Evolutionary conservation across 2,329 filamentous ascomycete species (phyloP), one percentile per base, ranked within the genome.

Genomic region (Colletotrichum tanaceti): DNA sequence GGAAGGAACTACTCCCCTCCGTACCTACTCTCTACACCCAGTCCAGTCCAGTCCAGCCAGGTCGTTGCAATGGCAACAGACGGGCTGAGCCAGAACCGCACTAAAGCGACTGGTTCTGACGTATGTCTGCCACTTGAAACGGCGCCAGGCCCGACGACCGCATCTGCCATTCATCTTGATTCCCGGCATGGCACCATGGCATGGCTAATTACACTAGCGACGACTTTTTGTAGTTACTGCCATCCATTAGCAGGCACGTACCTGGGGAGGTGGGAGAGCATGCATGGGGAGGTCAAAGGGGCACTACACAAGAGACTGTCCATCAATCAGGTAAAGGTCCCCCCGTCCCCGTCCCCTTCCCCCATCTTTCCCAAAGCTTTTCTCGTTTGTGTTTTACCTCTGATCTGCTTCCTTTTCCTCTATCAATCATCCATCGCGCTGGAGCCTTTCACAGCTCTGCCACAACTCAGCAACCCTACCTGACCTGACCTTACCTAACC

Each of bases 101-200:
- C 32, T 35, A 35, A 10, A 35, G 32, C 32, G 32, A 35, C 32
- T 49, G 46, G 22, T 28, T 38, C 57, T 59, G 57, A 59, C 57
- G 57, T 59, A 59, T 28, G 57, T 20, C 43, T 38, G 43, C 55
- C 24, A 35, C 57, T 49, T 59, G 57, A 59, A 59, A 59, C 57
- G 13, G 3, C 28, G 28, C 57, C 32, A 39, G 28, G 57, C 44
- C 43, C 43, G 28, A 38, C 16, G 43, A 39, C 9, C 22, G 44
- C 57, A 35, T 39, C 22, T 52, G 24, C 22, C 49, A 11, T n/a
- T 16, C 55, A 35, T 10, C 9, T 38, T 62, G 49, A 41, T 14
- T 55, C 41, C 32, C 32, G 32, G 9, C 7, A 9, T 32, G 28
- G 28, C 28, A n/a, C n/a, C n/a, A n/a, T n/a, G n/a, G n/a, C 32